A percentile compares a stretch with the other conserved stretches of the same genome.
These are phyloP conservation scores for Mycena vitilis DNA, from an alignment of 768 basidiomycete genomes.

Conservation along the genomic window DNA sequence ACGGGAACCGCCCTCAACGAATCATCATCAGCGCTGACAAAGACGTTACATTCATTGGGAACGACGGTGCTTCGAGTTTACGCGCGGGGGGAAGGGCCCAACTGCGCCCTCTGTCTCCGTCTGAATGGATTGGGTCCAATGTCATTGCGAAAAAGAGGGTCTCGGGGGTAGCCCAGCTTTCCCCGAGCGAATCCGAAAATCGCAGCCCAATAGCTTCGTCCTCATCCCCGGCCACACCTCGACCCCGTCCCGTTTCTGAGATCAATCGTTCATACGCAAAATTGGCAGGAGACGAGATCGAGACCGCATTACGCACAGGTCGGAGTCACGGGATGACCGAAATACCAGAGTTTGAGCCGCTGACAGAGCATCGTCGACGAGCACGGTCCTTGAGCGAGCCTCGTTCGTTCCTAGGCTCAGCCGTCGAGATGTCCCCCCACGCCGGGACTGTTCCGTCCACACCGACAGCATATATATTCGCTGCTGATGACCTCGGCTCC, in stretches of 20 bases:
- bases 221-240: conserved; percentile 30
- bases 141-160: conserved; percentile 3
- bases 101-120: conserved; percentile 23
- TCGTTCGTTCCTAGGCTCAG: conserved; percentile 30
- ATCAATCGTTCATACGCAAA: conserved; percentile 14
- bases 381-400: conserved; percentile 36
- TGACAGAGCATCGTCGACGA: conserved; percentile 27
- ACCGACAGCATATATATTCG: conserved; percentile 23
- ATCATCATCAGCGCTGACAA: conserved; percentile 24
- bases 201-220: conserved; percentile 16
- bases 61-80: conserved; percentile 16
- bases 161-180: background rate
- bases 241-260: conserved; percentile 24
- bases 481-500: conserved; percentile 3
- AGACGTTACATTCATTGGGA: conserved; percentile 2
- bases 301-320: background rate
- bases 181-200: conserved; percentile 17
- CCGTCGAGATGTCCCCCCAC: conserved; percentile 2
- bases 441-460: conserved; percentile 29
- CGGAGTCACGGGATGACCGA: conserved; percentile 15
- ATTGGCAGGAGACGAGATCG: conserved; percentile 10
- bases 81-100: conserved; percentile 7
- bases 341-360: conserved; percentile 6
- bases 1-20: conserved; percentile 16
- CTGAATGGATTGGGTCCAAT: conserved; percentile 34